phyloP scores from a whole-genome alignment of 1,284 basidiomycete species.

The Ustilago lituana region DNA sequence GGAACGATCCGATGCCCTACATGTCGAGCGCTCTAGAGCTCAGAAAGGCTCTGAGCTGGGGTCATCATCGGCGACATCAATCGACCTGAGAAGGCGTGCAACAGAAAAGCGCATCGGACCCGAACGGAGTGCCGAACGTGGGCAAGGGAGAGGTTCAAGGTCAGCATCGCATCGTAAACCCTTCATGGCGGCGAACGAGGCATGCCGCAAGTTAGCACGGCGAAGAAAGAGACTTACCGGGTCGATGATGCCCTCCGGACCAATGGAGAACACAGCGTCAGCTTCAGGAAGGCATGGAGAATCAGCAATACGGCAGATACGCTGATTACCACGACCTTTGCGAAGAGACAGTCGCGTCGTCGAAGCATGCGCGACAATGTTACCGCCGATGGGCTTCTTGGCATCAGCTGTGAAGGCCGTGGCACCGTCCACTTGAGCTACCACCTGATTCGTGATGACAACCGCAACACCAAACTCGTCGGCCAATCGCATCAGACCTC shows the following conservation, averaged over 20 bases:
- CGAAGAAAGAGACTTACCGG: slow-evolving; percentile 44
- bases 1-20: no score
- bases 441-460: slow-evolving; percentile 97
- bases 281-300: slow-evolving; percentile 97
- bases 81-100: slow-evolving; percentile 4
- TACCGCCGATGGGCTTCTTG: slow-evolving; percentile 85
- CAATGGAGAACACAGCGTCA: slow-evolving; percentile 92
- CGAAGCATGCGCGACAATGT: slow-evolving; percentile 68
- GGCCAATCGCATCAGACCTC: slow-evolving; percentile 89
- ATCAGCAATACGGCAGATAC: slow-evolving; percentile 96
- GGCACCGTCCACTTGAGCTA: slow-evolving; percentile 85
- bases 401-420: slow-evolving; percentile 71
- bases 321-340: slow-evolving; percentile 90
- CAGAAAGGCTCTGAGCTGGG: no score
- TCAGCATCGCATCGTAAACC: no score
- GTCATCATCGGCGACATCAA: no score
- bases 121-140: no score
- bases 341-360: slow-evolving; percentile 78
- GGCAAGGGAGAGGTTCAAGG: not conserved
- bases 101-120: not conserved
- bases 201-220: no score
- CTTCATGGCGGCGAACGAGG: no score
- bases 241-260: slow-evolving; percentile 68
- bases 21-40: no score
- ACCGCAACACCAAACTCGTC: slow-evolving; percentile 99